phyloP scores from a whole-genome alignment of 2,329 filamentous ascomycete species.

The Aspergillus quadricinctus region DNA sequence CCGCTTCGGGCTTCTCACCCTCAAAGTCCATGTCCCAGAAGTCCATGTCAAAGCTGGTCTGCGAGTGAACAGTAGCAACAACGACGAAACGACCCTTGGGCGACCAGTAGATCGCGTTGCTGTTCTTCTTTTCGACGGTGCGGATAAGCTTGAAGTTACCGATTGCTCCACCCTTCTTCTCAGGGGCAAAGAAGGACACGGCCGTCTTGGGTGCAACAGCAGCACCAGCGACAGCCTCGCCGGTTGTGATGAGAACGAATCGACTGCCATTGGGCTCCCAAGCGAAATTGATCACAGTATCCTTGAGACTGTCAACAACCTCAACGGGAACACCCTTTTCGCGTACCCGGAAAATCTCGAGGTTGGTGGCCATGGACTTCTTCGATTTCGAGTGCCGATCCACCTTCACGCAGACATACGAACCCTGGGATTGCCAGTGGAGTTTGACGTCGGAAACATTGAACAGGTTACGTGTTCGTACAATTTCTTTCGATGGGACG shows the following conservation, averaged over 20 bases:
- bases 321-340: conserved; percentile 99
- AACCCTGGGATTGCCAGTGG: conserved; percentile 94
- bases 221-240: conserved; percentile 71
- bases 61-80: conserved; percentile 85
- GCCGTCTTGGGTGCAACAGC: conserved; percentile 90
- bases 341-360: conserved; percentile 95
- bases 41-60: conserved; percentile 91
- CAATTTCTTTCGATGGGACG: conserved; percentile 88
- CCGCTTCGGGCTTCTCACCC: conserved; percentile 86
- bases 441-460: conserved; percentile 96
- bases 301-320: conserved; percentile 95
- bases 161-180: conserved; percentile 79
- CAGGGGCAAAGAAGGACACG: conserved; percentile 93
- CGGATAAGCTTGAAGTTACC: conserved; percentile 97
- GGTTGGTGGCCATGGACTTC: conserved; percentile 93
- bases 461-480: conserved; percentile 94
- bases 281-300: conserved; percentile 98
- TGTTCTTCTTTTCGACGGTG: conserved; percentile 98
- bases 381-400: conserved; percentile 98
- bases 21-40: conserved; percentile 98
- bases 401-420: conserved; percentile 97
- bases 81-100: conserved; percentile 93
- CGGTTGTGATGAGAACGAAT: conserved; percentile 94
- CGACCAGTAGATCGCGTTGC: conserved; percentile 99
- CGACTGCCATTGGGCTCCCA: conserved; percentile 98